These are phyloP conservation scores for Plasmodium vinckei DNA, from an alignment of 169 alveolate species.

Conservation along the genomic window DNA sequence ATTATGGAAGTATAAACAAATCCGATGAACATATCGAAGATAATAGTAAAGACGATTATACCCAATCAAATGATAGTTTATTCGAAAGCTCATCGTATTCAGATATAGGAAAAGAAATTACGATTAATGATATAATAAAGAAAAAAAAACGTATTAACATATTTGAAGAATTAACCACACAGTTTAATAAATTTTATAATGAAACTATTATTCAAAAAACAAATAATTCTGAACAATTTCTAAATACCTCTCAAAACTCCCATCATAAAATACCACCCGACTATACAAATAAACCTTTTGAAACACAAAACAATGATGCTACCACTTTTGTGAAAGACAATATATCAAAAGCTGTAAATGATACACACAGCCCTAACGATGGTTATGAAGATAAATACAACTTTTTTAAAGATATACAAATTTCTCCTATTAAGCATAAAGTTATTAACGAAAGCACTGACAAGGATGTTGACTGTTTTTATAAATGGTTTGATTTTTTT, in stretches of 20 bases:
- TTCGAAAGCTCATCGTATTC: conserved; percentile 19
- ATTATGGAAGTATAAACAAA: too few relatives aligned
- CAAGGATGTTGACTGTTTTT: conserved; percentile 27
- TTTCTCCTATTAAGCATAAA: conserved; percentile 63
- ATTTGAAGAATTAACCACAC: conserved; percentile 21
- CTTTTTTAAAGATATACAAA: conserved; percentile 39
- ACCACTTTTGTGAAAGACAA: background rate
- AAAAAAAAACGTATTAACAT: conserved; percentile 25
- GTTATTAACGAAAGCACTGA: conserved; percentile 43
- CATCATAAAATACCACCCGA: too few relatives aligned
- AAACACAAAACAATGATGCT: background rate
- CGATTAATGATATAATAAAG: conserved; percentile 20
- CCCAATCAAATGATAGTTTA: conserved; percentile 5
- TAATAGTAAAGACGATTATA: background rate
- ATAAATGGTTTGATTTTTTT: conserved; percentile 73
- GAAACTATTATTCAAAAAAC: conserved; percentile 27
- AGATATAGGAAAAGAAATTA: conserved; percentile 27
- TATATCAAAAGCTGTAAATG: too few relatives aligned
- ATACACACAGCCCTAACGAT: background rate
- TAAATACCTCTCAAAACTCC: background rate
- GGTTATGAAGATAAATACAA: background rate
- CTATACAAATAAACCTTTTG: too few relatives aligned
- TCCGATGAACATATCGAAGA: too few relatives aligned
- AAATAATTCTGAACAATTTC: conserved; percentile 10
- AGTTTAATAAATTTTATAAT: conserved; percentile 43